phyloP scores from a whole-genome alignment of 106 monocot species.

The Xerophyta viscosa region DNA sequence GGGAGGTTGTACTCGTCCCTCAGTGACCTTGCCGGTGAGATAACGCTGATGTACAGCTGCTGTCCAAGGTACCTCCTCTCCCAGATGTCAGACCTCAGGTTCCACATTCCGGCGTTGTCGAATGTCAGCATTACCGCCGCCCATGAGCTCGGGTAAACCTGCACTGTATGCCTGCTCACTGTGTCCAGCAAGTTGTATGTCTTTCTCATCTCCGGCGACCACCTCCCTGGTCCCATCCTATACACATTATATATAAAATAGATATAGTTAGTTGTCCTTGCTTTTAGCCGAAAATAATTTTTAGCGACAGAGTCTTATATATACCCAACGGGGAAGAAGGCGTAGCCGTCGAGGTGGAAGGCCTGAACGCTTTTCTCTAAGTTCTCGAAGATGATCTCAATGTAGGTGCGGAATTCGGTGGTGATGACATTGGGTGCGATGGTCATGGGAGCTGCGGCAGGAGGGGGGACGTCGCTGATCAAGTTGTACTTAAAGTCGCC shows the following conservation, averaged over 20 bases:
- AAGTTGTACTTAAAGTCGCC: slow-evolving; percentile 20
- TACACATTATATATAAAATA: too few species aligned
- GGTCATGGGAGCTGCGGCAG: neutral
- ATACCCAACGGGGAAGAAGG: slow-evolving; percentile 41
- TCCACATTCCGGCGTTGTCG: slow-evolving; percentile 56
- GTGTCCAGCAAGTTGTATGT: slow-evolving; percentile 44
- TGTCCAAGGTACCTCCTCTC: slow-evolving; percentile 59
- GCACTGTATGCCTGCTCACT: slow-evolving; percentile 40
- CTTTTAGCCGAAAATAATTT: too few species aligned
- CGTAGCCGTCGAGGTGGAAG: slow-evolving; percentile 35
- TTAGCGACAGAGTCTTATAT: too few species aligned
- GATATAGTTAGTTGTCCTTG: too few species aligned
- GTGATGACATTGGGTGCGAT: slow-evolving; percentile 29
- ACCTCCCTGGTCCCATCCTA: slow-evolving; percentile 41
- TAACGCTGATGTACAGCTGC: slow-evolving; percentile 67
- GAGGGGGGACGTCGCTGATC: slow-evolving; percentile 24
- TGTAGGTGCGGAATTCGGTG: slow-evolving; percentile 18
- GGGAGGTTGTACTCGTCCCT: slow-evolving; percentile 69
- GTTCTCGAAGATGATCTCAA: slow-evolving; percentile 42
- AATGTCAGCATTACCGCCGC: slow-evolving; percentile 44
- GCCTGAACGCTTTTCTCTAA: slow-evolving; percentile 19
- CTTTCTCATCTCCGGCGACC: slow-evolving; percentile 33
- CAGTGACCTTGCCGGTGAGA: slow-evolving; percentile 44
- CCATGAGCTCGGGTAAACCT: slow-evolving; percentile 46
- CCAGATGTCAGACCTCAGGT: slow-evolving; percentile 40